Evolutionary conservation across 176 grass and related monocot genomes (phyloP), one percentile per base, ranked within the genome.

Genomic region (Pontederia paniculata): DNA sequence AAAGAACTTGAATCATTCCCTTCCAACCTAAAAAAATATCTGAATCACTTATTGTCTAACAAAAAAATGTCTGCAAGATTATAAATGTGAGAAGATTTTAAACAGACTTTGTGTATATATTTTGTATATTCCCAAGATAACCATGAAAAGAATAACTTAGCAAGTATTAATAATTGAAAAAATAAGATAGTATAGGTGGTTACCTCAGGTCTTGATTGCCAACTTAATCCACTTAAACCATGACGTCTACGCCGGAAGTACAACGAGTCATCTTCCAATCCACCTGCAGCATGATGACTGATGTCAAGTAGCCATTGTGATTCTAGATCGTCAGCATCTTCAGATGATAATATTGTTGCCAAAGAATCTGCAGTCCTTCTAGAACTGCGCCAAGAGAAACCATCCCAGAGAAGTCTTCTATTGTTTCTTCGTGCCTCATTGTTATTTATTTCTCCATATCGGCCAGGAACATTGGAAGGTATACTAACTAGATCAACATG

Each of bases 201-300:
- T 78, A 96, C 86, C 82, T 67, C 70, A 28, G 91, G 84, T 89
- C 86, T 89, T 67, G 80, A 87, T 73, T 96, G 78, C 74, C 88
- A 78, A 74, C 81, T 96, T 70, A 87, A 73, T 83, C 79, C 79
- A 61, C 76, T 76, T 53, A 83, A 81, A 52, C 62, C 80, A 81
- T 86, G 73, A 15, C 71, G 91, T 45, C 91, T 89, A 8, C 63
- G 76, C 67, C 81, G 85, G 50, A 77, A 76, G 54, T 70, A 87
- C 42, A 80, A 72, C 73, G 77, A 74, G 23, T 81, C 90, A 58
- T 83, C 64, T 74, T 48, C 85, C 67, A 78, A 67, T 50, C 71
- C 71, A 58, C 80, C 83, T 48, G 65, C 79, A 65, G 83, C 62
- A 46, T 74, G 76, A 76, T 81, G 73, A 57, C 74, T 86, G 65